phyloP scores from a whole-genome alignment of 2,329 filamentous ascomycete species.

The Penicillium italicum region DNA sequence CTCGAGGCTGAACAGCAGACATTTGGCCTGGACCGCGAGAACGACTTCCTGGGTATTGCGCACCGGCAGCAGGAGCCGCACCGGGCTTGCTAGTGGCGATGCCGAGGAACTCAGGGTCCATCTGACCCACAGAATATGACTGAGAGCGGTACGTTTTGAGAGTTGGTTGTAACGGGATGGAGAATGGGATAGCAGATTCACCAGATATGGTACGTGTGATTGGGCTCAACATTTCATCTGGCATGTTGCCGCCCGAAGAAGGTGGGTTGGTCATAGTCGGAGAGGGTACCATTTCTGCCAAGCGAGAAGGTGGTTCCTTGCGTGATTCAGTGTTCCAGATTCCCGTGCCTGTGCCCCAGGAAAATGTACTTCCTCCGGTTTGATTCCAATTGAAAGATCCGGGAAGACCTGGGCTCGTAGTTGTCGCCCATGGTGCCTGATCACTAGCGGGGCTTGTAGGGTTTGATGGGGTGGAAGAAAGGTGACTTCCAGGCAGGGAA shows the following conservation, averaged over 20 bases:
- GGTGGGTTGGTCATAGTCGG: constrained; percentile 61
- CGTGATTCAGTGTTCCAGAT: constrained; percentile 75
- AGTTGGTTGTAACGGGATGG: constrained; percentile 82
- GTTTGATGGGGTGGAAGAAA: constrained; percentile 76
- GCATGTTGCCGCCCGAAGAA: constrained; percentile 44
- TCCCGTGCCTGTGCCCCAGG: constrained; percentile 73
- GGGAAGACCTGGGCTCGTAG: constrained; percentile 36
- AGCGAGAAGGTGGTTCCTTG: constrained; percentile 70
- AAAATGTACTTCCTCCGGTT: constrained; percentile 51
- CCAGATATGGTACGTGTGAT: constrained; percentile 44
- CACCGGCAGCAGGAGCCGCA: constrained; percentile 19
- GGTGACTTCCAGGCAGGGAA: constrained; percentile 70
- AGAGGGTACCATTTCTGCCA: constrained; percentile 71
- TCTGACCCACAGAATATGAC: constrained; percentile 91
- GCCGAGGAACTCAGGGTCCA: constrained; percentile 62
- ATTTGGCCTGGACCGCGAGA: constrained; percentile 49
- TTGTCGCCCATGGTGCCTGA: constrained; percentile 44
- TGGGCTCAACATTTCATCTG: constrained; percentile 53
- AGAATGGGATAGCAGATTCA: constrained; percentile 69
- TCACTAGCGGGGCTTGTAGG: constrained; percentile 76
- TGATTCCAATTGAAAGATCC: constrained; percentile 45
- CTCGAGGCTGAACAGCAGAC: constrained; percentile 72
- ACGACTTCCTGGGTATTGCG: constrained; percentile 31
- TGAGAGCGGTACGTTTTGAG: constrained; percentile 93
- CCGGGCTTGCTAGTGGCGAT: constrained; percentile 34